Conservation (phyloP, 2,329 filamentous ascomycete genomes). For the Pseudogymnoascus pannorum region DNA sequence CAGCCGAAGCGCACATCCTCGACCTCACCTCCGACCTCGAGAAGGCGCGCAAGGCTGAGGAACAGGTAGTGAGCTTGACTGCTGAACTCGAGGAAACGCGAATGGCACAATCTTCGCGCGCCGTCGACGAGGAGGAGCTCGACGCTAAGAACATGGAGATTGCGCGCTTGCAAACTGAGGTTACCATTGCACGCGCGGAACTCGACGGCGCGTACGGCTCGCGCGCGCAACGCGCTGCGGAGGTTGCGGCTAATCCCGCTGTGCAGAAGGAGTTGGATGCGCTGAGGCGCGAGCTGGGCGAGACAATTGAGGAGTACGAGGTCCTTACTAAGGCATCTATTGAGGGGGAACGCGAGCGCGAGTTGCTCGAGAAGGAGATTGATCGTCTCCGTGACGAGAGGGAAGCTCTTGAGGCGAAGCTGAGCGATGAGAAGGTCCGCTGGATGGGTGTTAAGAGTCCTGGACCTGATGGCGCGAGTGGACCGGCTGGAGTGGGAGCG, state of each 20-base stretch:
- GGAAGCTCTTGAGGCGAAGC: slow-evolving; percentile 54
- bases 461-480: slow-evolving; percentile 30
- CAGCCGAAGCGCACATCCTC: slow-evolving; percentile 22
- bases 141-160: slow-evolving; percentile 54
- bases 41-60: slow-evolving; percentile 13
- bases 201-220: slow-evolving; percentile 89
- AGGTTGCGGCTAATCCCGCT: slow-evolving; percentile 50
- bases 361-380: slow-evolving; percentile 54
- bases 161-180: slow-evolving; percentile 62
- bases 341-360: slow-evolving; percentile 64
- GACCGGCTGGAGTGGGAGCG: slow-evolving; percentile 19
- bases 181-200: slow-evolving; percentile 85
- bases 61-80: slow-evolving; percentile 20
- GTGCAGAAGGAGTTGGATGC: slow-evolving; percentile 54
- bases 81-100: slow-evolving; percentile 20
- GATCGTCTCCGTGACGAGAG: slow-evolving; percentile 57
- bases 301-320: slow-evolving; percentile 64
- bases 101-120: slow-evolving; percentile 28
- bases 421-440: slow-evolving; percentile 60
- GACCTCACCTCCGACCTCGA: slow-evolving; percentile 21
- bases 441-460: slow-evolving; percentile 56
- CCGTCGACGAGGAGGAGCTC: slow-evolving; percentile 41
- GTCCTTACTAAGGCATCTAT: slow-evolving; percentile 62
- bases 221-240: slow-evolving; percentile 61
- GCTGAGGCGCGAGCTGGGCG: slow-evolving; percentile 58